These are phyloP conservation scores for Hypoxylon lienhwacheense DNA, from an alignment of 495 filamentous ascomycete genomes.

Conservation along the genomic window DNA sequence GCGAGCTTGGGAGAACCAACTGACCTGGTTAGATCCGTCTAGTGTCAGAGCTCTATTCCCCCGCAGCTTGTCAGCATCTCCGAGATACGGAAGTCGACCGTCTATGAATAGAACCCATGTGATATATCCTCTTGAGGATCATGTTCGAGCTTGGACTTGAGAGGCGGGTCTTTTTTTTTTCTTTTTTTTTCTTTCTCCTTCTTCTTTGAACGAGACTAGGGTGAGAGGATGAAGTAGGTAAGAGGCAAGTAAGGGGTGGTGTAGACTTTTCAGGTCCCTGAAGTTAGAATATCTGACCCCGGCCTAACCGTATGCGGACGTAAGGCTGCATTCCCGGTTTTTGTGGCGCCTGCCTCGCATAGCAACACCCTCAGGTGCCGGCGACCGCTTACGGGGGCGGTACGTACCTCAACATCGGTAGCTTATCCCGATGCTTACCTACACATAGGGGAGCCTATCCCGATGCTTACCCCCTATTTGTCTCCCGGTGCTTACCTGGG, in stretches of 20 bases:
- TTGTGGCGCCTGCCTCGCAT: neutral
- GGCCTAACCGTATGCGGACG: neutral
- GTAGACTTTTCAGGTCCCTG: neutral
- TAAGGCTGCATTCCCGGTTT: slow-evolving; percentile 14
- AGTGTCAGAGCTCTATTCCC: slow-evolving; percentile 16
- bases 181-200: no score
- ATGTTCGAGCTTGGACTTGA: no score
- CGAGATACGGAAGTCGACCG: neutral
- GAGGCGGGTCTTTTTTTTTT: no score
- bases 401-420: no score
- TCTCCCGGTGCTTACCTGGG: no score
- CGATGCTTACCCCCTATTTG: no score
- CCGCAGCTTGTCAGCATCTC: slow-evolving; percentile 14
- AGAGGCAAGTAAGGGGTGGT: neutral
- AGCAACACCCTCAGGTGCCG: neutral
- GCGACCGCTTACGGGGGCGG: no score
- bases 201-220: no score
- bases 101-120: slow-evolving; percentile 15
- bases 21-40: slow-evolving; percentile 17
- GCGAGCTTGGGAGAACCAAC: neutral
- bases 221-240: neutral
- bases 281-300: no score
- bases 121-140: no score
- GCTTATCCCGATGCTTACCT: no score
- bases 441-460: no score